Evolutionary conservation across 805 yeast species (phyloP).

Genomic region (Blastobotrys parvus): DNA sequence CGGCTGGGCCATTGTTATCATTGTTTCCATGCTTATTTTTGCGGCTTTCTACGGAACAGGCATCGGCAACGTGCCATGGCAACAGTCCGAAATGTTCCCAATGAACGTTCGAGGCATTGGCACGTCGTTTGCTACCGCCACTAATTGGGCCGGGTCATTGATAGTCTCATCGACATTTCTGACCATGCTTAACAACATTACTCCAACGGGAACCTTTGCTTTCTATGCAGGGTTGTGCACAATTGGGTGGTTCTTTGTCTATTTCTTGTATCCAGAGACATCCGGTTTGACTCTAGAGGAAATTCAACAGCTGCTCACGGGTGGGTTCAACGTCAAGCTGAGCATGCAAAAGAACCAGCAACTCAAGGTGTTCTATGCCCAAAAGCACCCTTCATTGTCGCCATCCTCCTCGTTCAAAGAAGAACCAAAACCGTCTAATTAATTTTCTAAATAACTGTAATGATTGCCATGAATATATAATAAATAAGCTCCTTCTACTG

Average conservation of each 20-base stretch:
- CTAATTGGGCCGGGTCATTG: conserved; percentile 93
- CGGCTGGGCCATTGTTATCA: conserved; percentile 84
- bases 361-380: conserved; percentile 24
- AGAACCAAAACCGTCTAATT: no score
- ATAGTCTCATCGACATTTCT: conserved; percentile 86
- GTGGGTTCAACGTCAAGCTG: conserved; percentile 78
- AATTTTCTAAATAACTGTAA: no score
- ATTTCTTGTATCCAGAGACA: conserved; percentile 85
- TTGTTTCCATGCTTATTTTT: conserved; percentile 74
- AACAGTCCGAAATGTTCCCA: conserved; percentile 90
- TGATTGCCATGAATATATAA: no score
- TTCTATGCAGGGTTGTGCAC: conserved; percentile 78
- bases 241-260: conserved; percentile 63
- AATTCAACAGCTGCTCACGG: conserved; percentile 68
- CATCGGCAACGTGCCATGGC: conserved; percentile 98
- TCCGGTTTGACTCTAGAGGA: conserved; percentile 88
- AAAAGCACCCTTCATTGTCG: background rate
- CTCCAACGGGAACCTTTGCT: conserved; percentile 92
- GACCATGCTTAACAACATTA: conserved; percentile 86
- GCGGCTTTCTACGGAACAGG: conserved; percentile 92
- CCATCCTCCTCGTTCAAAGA: background rate
- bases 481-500: no score
- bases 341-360: conserved; percentile 47
- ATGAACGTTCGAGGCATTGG: conserved; percentile 92
- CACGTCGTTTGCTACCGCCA: conserved; percentile 80